A percentile compares a stretch with the other conserved stretches of the same genome.
Evolutionary conservation across 495 filamentous ascomycete species (phyloP).

Genomic region (Opeltia flavorubescens): DNA sequence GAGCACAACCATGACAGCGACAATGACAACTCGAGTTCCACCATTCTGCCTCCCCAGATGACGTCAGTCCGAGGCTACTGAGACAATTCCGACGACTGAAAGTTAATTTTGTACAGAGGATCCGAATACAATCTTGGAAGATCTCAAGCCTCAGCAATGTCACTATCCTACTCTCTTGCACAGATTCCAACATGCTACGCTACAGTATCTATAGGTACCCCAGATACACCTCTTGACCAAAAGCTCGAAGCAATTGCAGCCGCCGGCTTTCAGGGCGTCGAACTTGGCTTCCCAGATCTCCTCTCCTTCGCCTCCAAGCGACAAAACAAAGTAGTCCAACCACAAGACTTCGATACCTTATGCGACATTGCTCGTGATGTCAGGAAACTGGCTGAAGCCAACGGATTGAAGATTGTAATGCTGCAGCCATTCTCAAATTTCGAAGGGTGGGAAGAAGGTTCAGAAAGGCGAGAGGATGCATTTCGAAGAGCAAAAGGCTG

Average conservation of each 20-base stretch:
- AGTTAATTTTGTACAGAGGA: too few species aligned
- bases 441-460: constrained; percentile 56
- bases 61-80: too few species aligned
- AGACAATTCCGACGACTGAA: too few species aligned
- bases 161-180: constrained; percentile 21
- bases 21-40: too few species aligned
- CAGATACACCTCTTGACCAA: constrained; percentile 40
- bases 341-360: constrained; percentile 43
- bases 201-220: constrained; percentile 47
- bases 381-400: constrained; percentile 33
- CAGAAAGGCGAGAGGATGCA: constrained; percentile 45
- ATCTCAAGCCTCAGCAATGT: constrained; percentile 7
- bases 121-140: background rate
- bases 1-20: too few species aligned
- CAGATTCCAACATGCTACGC: constrained; percentile 50
- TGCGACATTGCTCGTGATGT: constrained; percentile 36
- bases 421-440: constrained; percentile 71
- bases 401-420: constrained; percentile 50
- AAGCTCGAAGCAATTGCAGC: constrained; percentile 53
- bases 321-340: constrained; percentile 32
- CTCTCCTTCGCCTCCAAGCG: constrained; percentile 41
- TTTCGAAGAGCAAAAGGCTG: constrained; percentile 52
- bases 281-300: constrained; percentile 68
- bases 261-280: constrained; percentile 57
- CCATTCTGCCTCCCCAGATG: too few species aligned